phyloP scores from a whole-genome alignment of 495 filamentous ascomycete species.

The Saxophila tyrrhenica region DNA sequence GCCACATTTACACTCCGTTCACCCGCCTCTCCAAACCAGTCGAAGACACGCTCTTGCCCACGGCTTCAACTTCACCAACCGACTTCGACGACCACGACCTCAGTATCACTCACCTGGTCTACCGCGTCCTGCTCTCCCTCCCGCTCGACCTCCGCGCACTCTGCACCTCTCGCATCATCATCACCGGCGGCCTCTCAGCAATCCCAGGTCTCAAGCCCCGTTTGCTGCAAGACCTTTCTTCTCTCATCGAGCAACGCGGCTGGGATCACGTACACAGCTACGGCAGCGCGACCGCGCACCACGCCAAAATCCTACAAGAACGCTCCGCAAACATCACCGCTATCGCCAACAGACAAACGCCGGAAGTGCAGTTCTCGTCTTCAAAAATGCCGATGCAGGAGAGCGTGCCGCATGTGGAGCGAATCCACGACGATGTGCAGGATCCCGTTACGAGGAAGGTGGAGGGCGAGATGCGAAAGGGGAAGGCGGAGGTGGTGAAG shows the following conservation, averaged over 20 bases:
- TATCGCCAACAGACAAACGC: not conserved
- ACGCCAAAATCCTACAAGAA: slow-evolving; percentile 1
- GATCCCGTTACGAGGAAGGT: slow-evolving; percentile 12
- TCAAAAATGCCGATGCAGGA: slow-evolving; percentile 5
- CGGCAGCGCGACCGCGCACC: slow-evolving; percentile 16
- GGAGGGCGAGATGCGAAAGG: slow-evolving; percentile 15
- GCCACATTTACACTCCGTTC: slow-evolving; percentile 51
- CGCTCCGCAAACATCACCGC: slow-evolving; percentile 6
- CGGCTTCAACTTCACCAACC: slow-evolving; percentile 36
- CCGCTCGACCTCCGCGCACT: slow-evolving; percentile 70
- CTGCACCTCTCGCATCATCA: slow-evolving; percentile 83
- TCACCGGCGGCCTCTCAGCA: slow-evolving; percentile 70
- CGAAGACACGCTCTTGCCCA: slow-evolving; percentile 59
- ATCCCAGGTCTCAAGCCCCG: slow-evolving; percentile 74
- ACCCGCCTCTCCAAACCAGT: slow-evolving; percentile 57
- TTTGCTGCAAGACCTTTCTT: slow-evolving; percentile 60
- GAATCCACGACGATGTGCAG: slow-evolving; percentile 11
- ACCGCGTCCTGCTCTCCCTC: slow-evolving; percentile 59
- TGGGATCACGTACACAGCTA: slow-evolving; percentile 59
- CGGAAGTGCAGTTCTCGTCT: not conserved
- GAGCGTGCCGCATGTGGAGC: not conserved
- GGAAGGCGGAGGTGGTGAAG: slow-evolving; percentile 23
- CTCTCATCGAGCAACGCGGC: slow-evolving; percentile 50
- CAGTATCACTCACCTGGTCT: slow-evolving; percentile 61
- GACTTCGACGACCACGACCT: slow-evolving; percentile 78